phyloP scores from a whole-genome alignment of 768 basidiomycete species.

The Calocera viscosa region DNA sequence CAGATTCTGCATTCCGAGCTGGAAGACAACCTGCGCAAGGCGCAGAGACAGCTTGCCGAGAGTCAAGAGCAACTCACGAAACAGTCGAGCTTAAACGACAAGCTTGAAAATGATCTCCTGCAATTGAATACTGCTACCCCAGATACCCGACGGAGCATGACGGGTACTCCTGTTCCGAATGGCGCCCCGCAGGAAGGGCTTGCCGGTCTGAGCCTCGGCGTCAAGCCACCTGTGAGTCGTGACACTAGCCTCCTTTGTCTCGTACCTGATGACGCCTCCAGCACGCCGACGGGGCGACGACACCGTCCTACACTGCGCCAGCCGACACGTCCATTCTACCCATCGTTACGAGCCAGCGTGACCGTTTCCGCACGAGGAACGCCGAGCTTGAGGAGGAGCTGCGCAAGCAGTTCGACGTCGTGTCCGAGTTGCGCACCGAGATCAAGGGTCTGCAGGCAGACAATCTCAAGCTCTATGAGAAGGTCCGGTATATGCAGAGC shows the following conservation, averaged over 20 bases:
- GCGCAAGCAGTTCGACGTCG: slow-evolving; percentile 85
- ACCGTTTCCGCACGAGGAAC: slow-evolving; percentile 94
- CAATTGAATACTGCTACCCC: slow-evolving; percentile 54
- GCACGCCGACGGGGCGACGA: not conserved
- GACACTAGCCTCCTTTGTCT: not conserved
- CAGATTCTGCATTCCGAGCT: slow-evolving; percentile 78
- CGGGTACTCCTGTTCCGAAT: slow-evolving; percentile 22
- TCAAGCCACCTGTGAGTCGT: slow-evolving; percentile 34
- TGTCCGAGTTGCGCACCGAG: slow-evolving; percentile 86
- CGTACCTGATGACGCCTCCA: not conserved
- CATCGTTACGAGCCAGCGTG: slow-evolving; percentile 93
- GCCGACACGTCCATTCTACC: slow-evolving; percentile 94
- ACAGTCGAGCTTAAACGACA: slow-evolving; percentile 71
- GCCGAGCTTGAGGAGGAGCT: slow-evolving; percentile 98
- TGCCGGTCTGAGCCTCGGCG: slow-evolving; percentile 60
- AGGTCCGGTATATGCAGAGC: slow-evolving; percentile 96
- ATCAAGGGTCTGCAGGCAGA: slow-evolving; percentile 85
- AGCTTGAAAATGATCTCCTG: slow-evolving; percentile 80
- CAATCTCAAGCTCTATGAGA: slow-evolving; percentile 96
- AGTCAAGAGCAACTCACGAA: slow-evolving; percentile 59
- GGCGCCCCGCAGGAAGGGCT: slow-evolving; percentile 42
- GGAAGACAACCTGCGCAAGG: slow-evolving; percentile 48
- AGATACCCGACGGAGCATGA: slow-evolving; percentile 19
- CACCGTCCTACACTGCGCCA: slow-evolving; percentile 29
- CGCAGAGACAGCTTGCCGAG: slow-evolving; percentile 45